Conservation (phyloP, 2,329 filamentous ascomycete genomes). For the Lasiodiplodia sp. region DNA sequence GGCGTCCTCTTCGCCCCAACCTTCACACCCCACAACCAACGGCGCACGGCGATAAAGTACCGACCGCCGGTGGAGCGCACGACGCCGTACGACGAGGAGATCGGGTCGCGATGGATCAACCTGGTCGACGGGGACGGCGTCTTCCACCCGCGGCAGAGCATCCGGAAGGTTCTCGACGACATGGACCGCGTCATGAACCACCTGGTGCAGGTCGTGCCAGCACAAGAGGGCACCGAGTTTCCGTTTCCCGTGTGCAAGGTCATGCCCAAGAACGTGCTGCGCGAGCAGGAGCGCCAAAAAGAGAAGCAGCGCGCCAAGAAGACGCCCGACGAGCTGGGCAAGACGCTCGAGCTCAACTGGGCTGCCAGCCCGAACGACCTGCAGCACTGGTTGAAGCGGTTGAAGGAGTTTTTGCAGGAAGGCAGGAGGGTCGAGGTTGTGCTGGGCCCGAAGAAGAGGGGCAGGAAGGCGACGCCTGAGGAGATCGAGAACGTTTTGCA, state of each 20-base stretch:
- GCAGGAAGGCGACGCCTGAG: conserved; percentile 64
- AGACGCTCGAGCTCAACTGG: conserved; percentile 92
- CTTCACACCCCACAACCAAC: conserved; percentile 23
- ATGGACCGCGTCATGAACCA: conserved; percentile 60
- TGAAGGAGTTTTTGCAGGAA: conserved; percentile 74
- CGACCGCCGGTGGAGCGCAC: conserved; percentile 47
- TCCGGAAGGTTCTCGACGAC: conserved; percentile 48
- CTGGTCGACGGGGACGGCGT: conserved; percentile 51
- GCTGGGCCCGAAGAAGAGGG: conserved; percentile 71
- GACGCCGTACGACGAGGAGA: conserved; percentile 58
- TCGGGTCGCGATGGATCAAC: conserved; percentile 53
- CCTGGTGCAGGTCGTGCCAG: conserved; percentile 57
- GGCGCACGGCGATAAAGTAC: conserved; percentile 35
- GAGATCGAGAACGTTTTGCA: conserved; percentile 66
- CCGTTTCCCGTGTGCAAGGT: conserved; percentile 74
- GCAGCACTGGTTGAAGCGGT: conserved; percentile 70
- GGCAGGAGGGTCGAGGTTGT: conserved; percentile 78
- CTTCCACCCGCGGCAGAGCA: conserved; percentile 44
- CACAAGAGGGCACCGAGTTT: conserved; percentile 43
- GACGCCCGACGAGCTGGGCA: conserved; percentile 51
- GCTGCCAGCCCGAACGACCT: conserved; percentile 80
- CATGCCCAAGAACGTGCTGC: conserved; percentile 63
- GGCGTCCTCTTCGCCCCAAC: conserved; percentile 4
- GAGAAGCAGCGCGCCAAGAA: conserved; percentile 48
- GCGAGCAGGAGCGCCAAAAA: conserved; percentile 55